A percentile compares a stretch with the other conserved stretches of the same genome.
Evolutionary conservation across 306 rosid genomes (phyloP).

Genomic region (Malus sylvestris): DNA sequence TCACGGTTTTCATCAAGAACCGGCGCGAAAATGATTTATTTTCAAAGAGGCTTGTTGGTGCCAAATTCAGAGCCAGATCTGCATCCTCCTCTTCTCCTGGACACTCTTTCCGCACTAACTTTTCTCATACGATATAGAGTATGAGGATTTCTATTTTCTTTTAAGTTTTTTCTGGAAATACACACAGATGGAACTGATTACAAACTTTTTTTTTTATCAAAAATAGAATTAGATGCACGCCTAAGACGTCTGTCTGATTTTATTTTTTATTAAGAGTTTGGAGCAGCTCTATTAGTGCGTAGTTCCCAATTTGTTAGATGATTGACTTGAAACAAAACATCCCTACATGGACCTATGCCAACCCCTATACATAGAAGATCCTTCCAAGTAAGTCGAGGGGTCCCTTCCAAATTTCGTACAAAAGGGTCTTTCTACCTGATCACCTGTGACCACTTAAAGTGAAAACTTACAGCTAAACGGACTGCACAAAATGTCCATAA

Average conservation of each 20-base stretch:
- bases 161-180: too few relatives aligned
- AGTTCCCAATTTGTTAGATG: too few relatives aligned
- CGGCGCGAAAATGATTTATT: constrained; percentile 1
- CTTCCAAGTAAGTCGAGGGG: neutral
- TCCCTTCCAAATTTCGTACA: constrained; percentile 12
- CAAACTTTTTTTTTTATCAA: neutral
- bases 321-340: neutral
- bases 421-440: constrained; percentile 16
- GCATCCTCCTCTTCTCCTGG: neutral
- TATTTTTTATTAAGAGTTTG: too few relatives aligned
- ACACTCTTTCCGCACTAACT: neutral
- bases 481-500: constrained; percentile 40
- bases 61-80: neutral
- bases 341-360: neutral
- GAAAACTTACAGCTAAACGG: constrained; percentile 23
- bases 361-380: too few relatives aligned
- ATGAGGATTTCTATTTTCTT: neutral
- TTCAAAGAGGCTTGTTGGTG: neutral
- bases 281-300: neutral
- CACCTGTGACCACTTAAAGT: constrained; percentile 46
- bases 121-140: neutral
- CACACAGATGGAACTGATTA: too few relatives aligned
- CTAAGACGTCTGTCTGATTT: neutral
- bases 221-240: neutral
- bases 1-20: constrained; percentile 29